phyloP scores from a whole-genome alignment of 2,329 filamentous ascomycete genomes.

The Ascocoryne sarcoides region DNA sequence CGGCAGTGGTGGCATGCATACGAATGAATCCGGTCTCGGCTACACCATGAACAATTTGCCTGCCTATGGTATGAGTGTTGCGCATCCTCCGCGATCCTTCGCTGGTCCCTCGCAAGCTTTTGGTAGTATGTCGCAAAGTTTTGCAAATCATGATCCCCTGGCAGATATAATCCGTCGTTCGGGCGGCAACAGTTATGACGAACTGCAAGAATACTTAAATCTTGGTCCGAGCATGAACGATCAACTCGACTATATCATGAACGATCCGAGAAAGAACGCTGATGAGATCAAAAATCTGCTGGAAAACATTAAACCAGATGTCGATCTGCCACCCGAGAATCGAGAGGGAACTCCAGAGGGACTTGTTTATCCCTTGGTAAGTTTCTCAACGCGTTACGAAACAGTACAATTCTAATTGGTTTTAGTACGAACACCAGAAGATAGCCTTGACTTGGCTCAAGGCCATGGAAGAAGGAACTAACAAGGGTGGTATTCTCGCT shows the following conservation, averaged over 20 bases:
- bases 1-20: not conserved
- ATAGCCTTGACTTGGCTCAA: slow-evolving; percentile 70
- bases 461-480: slow-evolving; percentile 59
- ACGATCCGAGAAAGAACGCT: slow-evolving; percentile 43
- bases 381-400: not conserved
- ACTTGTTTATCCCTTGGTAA: slow-evolving; percentile 51
- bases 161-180: slow-evolving; percentile 33
- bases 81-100: too few species aligned
- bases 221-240: slow-evolving; percentile 26
- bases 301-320: slow-evolving; percentile 65
- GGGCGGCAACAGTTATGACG: slow-evolving; percentile 30
- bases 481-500: slow-evolving; percentile 68
- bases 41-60: not conserved
- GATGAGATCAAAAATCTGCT: slow-evolving; percentile 63
- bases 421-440: slow-evolving; percentile 67
- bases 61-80: not conserved
- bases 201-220: slow-evolving; percentile 31
- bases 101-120: too few species aligned
- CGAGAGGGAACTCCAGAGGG: slow-evolving; percentile 61
- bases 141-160: slow-evolving; percentile 17
- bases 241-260: slow-evolving; percentile 21
- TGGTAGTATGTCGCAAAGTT: not conserved
- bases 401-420: not conserved
- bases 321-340: slow-evolving; percentile 51
- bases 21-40: not conserved